These are phyloP conservation scores for Pichia sp. DNA, from an alignment of 1,139 yeast species.

Conservation along the genomic window DNA sequence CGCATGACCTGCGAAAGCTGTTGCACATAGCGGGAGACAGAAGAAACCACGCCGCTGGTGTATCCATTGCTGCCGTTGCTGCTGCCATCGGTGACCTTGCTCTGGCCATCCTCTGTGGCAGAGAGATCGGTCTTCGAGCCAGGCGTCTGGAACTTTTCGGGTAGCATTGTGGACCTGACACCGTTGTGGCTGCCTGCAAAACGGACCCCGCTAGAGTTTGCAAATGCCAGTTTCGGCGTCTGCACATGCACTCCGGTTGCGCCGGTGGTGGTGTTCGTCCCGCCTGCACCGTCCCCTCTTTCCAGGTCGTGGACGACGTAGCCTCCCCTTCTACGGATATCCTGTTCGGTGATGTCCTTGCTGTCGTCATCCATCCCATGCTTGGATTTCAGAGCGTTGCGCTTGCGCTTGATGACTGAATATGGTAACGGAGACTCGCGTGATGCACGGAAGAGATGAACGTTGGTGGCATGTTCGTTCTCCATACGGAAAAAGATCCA, in stretches of 20 bases:
- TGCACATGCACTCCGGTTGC: background rate
- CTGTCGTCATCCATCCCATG: constrained; percentile 6
- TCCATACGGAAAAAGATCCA: constrained; percentile 94
- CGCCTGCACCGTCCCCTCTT: background rate
- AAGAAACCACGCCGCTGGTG: constrained; percentile 3
- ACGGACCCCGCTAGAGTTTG: background rate
- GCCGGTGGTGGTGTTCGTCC: background rate
- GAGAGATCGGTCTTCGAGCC: background rate
- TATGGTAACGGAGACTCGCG: constrained; percentile 86
- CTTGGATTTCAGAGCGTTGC: background rate
- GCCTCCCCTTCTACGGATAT: constrained; percentile 6
- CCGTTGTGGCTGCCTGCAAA: background rate
- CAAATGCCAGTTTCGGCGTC: constrained; percentile 8
- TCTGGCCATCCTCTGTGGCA: background rate
- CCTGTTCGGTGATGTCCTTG: constrained; percentile 15
- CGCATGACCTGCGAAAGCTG: constrained; percentile 60
- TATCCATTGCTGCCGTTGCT: background rate
- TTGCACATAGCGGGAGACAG: constrained; percentile 17
- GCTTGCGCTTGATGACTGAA: constrained; percentile 35
- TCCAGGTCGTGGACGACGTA: background rate
- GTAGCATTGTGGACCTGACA: constrained; percentile 4
- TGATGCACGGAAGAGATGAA: constrained; percentile 76
- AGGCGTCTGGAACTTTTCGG: background rate
- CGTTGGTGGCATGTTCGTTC: constrained; percentile 92
- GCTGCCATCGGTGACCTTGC: no score